A percentile compares a stretch with the other conserved stretches of the same genome.
phyloP scores from a whole-genome alignment of 1,139 yeast genomes.

The Candida tetrigidarum region DNA sequence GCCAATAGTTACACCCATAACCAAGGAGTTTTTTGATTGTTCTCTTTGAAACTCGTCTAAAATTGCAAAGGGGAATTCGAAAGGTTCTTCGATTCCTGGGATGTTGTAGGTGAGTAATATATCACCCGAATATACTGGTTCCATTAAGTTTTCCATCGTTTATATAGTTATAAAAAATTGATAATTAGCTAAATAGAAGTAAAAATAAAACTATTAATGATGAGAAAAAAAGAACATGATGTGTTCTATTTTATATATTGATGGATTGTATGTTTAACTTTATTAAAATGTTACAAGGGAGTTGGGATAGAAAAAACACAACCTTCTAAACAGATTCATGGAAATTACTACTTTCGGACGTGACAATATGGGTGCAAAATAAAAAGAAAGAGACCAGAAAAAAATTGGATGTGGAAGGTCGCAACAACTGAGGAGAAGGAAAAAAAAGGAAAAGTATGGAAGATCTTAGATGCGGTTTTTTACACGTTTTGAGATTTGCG shows the following conservation, averaged over 20 bases:
- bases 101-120: conserved; percentile 13
- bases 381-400: neutral
- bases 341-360: conserved; percentile 10
- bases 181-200: conserved; percentile 4
- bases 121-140: conserved; percentile 10
- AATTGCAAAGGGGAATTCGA: conserved; percentile 11
- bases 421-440: no score
- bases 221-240: neutral
- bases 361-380: conserved; percentile 11
- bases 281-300: neutral
- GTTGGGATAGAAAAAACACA: neutral
- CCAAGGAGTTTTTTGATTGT: conserved; percentile 9
- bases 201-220: neutral
- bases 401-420: no score
- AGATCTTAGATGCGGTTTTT: conserved; percentile 5
- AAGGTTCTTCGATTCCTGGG: conserved; percentile 11
- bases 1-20: conserved; percentile 32
- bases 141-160: conserved; percentile 2
- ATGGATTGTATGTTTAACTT: neutral
- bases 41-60: conserved; percentile 10
- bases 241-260: neutral
- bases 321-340: conserved; percentile 1
- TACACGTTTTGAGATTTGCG: no score
- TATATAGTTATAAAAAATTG: conserved; percentile 2
- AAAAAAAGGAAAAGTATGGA: no score